A percentile compares a stretch with the other conserved stretches of the same genome.
Evolutionary conservation across 805 yeast species (phyloP).

Genomic region (Candida endomychidarum): DNA sequence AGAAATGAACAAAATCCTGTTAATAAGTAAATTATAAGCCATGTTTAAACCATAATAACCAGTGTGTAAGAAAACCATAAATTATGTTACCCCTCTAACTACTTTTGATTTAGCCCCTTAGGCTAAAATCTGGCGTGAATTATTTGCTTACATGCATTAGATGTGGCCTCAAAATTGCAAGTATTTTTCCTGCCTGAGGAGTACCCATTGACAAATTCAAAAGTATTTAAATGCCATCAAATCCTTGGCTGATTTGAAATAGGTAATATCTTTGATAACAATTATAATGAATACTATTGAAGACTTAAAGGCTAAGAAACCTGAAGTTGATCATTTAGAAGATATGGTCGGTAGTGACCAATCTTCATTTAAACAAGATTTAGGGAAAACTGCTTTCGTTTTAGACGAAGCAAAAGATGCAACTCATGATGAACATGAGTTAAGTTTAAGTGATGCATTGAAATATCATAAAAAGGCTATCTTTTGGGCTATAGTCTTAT

Average conservation of each 20-base stretch:
- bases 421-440: slow-evolving; percentile 21
- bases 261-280: background rate
- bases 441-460: slow-evolving; percentile 29
- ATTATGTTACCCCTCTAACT: background rate
- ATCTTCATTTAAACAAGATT: slow-evolving; percentile 17
- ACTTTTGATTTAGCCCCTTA: slow-evolving; percentile 2
- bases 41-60: no score
- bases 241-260: background rate
- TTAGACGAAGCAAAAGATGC: slow-evolving; percentile 22
- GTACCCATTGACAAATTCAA: background rate
- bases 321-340: slow-evolving; percentile 17
- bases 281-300: slow-evolving; percentile 2
- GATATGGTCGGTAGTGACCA: slow-evolving; percentile 14
- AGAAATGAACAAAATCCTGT: no score
- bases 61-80: background rate
- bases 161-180: slow-evolving; percentile 1
- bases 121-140: background rate
- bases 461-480: slow-evolving; percentile 40
- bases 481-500: slow-evolving; percentile 46
- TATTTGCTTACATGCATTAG: background rate
- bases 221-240: slow-evolving; percentile 5
- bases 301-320: slow-evolving; percentile 9
- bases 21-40: no score
- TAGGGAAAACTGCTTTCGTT: slow-evolving; percentile 13
- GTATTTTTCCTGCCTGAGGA: background rate